Evolutionary conservation across 2,329 filamentous ascomycete species (phyloP).

Genomic region (Ceratocystis papillata): DNA sequence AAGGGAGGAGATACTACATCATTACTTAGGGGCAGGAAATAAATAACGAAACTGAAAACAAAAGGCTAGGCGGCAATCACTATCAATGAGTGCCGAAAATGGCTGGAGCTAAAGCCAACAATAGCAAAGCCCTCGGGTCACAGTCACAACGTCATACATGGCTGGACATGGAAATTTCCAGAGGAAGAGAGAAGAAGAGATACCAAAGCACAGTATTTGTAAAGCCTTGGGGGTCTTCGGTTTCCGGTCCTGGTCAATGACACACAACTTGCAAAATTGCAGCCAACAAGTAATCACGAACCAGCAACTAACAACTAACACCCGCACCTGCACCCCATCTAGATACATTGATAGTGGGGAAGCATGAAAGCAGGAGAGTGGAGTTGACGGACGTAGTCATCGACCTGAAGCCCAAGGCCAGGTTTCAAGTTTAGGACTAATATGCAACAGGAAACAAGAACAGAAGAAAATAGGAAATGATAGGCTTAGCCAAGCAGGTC

Average conservation of each 20-base stretch:
- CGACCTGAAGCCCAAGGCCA: constrained; percentile 1
- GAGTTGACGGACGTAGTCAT: neutral
- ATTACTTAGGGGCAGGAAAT: neutral
- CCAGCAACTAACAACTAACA: too few relatives aligned
- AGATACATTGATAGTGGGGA: neutral
- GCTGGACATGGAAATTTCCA: too few relatives aligned
- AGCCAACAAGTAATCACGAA: too few relatives aligned
- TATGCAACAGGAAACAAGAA: neutral
- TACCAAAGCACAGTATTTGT: too few relatives aligned
- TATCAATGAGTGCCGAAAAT: neutral
- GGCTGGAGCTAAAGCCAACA: neutral
- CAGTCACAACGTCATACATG: too few relatives aligned
- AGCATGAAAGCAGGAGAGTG: neutral
- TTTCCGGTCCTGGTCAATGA: too few relatives aligned
- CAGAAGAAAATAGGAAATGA: neutral
- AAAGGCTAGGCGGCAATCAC: neutral
- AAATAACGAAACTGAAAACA: neutral
- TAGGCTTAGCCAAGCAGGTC: neutral
- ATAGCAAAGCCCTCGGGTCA: too few relatives aligned
- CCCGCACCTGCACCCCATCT: too few relatives aligned
- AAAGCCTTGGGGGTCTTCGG: too few relatives aligned
- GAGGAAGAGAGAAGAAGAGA: too few relatives aligned
- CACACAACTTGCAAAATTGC: too few relatives aligned
- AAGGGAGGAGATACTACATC: neutral
- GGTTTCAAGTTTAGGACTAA: neutral